A percentile compares a stretch with the other conserved stretches of the same genome.
Conservation (phyloP, 2,329 filamentous ascomycete species). For the Colletotrichum sp. region DNA sequence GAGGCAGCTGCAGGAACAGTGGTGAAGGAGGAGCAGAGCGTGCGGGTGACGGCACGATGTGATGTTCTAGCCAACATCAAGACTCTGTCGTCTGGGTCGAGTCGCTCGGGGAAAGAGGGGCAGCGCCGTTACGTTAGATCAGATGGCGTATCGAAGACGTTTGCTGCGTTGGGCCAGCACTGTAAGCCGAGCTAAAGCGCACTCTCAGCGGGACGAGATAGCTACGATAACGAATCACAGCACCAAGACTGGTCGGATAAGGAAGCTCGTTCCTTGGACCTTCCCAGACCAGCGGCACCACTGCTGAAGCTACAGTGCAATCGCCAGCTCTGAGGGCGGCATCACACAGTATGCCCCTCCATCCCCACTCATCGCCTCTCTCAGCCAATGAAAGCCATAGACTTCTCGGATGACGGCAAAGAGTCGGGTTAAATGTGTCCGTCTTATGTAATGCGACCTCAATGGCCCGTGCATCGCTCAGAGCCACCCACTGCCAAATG, state of each 20-base stretch:
- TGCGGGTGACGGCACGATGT: not conserved
- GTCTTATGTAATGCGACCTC: not conserved
- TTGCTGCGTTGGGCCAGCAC: not conserved
- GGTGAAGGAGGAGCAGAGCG: not conserved
- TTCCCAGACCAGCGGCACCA: not conserved
- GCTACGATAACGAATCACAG: conserved; percentile 8
- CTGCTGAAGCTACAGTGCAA: conserved; percentile 3
- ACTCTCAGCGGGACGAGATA: conserved; percentile 1
- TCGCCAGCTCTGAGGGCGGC: not conserved
- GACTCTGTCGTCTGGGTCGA: not conserved
- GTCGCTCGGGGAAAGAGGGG: conserved; percentile 14
- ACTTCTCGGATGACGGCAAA: not conserved
- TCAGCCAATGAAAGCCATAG: not conserved
- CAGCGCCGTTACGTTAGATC: not conserved
- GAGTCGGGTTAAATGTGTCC: not conserved
- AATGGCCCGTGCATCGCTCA: not conserved
- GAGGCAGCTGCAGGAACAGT: not conserved
- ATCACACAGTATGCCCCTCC: not conserved
- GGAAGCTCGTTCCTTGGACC: conserved; percentile 12
- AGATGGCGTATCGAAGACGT: not conserved
- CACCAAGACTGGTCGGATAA: not conserved
- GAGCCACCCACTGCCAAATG: not conserved
- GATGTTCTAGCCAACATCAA: conserved; percentile 18
- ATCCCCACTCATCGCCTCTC: not conserved
- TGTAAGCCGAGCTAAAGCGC: conserved; percentile 13